A percentile compares a stretch with the other conserved stretches of the same genome.
Conservation (phyloP, 495 filamentous ascomycete genomes). For the Neurospora sp. region DNA sequence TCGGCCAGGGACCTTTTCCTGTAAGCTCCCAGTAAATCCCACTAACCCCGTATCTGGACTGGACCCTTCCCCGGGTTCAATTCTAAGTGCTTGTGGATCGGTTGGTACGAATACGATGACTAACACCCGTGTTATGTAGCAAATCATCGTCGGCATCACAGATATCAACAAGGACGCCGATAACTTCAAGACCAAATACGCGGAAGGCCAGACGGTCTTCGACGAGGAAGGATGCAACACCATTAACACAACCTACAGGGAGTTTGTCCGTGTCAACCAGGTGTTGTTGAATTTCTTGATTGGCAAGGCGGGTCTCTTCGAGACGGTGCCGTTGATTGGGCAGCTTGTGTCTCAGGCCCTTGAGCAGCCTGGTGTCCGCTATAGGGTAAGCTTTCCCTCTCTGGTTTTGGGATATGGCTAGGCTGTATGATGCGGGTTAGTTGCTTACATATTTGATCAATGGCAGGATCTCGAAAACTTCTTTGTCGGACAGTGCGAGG, state of each 20-base stretch:
- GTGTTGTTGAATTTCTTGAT: constrained; percentile 24
- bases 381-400: too few relatives aligned
- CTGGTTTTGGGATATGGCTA: too few relatives aligned
- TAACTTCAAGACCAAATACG: background rate
- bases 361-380: background rate
- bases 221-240: constrained; percentile 2
- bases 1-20: constrained; percentile 22
- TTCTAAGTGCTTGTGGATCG: too few relatives aligned
- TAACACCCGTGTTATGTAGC: background rate
- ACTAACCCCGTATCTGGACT: too few relatives aligned
- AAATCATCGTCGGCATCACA: constrained; percentile 12
- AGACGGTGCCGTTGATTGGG: constrained; percentile 12
- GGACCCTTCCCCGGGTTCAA: too few relatives aligned
- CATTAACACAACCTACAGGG: constrained; percentile 15
- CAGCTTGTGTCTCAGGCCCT: background rate
- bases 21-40: background rate
- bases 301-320: constrained; percentile 16
- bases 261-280: constrained; percentile 25
- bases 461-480: background rate
- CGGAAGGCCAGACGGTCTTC: background rate
- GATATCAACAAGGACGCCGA: constrained; percentile 10
- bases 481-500: background rate
- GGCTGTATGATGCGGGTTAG: too few relatives aligned
- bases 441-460: too few relatives aligned
- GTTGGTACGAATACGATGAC: too few relatives aligned